Percentiles rank a stretch among this genome's conserved stretches.
Conservation (phyloP, 192 early-diverging fungal species). For the Gonapodya sp. region DNA sequence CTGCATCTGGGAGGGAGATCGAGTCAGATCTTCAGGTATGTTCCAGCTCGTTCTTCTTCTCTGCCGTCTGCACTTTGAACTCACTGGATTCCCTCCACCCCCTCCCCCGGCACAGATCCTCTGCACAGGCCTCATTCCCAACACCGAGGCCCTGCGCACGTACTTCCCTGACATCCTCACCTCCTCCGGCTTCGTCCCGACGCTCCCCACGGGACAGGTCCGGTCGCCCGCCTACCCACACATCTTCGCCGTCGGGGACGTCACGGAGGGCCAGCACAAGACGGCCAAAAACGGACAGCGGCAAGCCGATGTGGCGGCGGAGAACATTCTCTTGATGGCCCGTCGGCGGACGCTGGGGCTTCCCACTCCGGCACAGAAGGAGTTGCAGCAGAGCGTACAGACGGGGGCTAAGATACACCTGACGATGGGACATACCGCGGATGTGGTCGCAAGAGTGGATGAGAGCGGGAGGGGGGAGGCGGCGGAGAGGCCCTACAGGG, state of each 20-base stretch:
- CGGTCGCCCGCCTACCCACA: slow-evolving; percentile 37
- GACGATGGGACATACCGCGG: not conserved
- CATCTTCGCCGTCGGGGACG: slow-evolving; percentile 72
- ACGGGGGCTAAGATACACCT: not conserved
- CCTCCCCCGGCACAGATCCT: slow-evolving; percentile 55
- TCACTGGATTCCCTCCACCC: slow-evolving; percentile 28
- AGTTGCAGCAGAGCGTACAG: not conserved
- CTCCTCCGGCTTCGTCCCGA: slow-evolving; percentile 41
- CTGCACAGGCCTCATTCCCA: slow-evolving; percentile 62
- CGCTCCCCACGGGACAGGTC: slow-evolving; percentile 62
- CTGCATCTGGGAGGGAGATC: slow-evolving; percentile 31
- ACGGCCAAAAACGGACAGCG: slow-evolving; percentile 14
- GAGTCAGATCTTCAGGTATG: slow-evolving; percentile 11
- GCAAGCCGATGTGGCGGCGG: not conserved
- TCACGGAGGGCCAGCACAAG: slow-evolving; percentile 37
- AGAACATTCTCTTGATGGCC: not conserved
- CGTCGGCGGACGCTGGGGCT: not conserved
- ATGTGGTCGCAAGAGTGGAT: not conserved
- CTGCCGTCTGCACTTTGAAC: slow-evolving; percentile 33
- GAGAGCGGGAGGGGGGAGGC: not conserved
- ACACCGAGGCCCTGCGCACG: slow-evolving; percentile 46
- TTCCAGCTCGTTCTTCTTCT: slow-evolving; percentile 16
- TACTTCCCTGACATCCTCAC: slow-evolving; percentile 43
- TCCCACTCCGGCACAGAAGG: not conserved
- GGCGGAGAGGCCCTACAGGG: not conserved